Evolutionary conservation across 257 asterid genomes (phyloP), one percentile per base, ranked within the genome.

Genomic region (Hygrophila difformis): DNA sequence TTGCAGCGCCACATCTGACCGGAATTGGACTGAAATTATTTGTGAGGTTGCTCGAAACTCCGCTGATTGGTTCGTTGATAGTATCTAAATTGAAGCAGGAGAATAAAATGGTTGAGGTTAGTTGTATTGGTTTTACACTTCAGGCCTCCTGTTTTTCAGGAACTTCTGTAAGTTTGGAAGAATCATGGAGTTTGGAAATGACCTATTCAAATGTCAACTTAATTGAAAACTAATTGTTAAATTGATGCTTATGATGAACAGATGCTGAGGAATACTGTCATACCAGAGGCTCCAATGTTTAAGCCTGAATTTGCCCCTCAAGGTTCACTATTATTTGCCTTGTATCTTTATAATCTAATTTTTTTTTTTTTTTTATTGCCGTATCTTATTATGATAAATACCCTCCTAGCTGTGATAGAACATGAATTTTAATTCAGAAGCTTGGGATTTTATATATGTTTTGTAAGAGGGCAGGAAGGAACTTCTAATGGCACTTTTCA

Each of bases 1-100:
- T 44, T 64, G 81, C 78, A 89, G 98, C 98, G 59, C 98, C 98
- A 21, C 96, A 89, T 67, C 61, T 85, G 77, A 82, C 94, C 69
- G 96, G 98, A 58, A 49, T 66, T 50, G 53, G 53, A 75, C 71
- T 89, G 59, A 77, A 75, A 58, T 37, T 81, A 4, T 82, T 82
- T 49, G 74, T 77, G 41, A 71, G 57, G 49, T 34, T 89, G 68
- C 12, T 72, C 13, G 98, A 89, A 63, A 40, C 81, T 17, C 87
- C 93, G 12, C 39, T 61, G 10, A 44, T 82, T 57, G 96, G 98
- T 38, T 55, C 93, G 2, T 44, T 73, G 69, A 69, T 89, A 17
- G 17, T 70, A 12, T 56, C 68, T 56, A 45, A 23, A 33, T 22
- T 89, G 76, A 89, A 89, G 70, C 73, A 62, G 15, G 59, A 89